Percentiles rank a stretch among this genome's conserved stretches.
These are phyloP conservation scores for Phoenix roebelenii DNA, from an alignment of 176 grass and related monocot species.

Conservation along the genomic window DNA sequence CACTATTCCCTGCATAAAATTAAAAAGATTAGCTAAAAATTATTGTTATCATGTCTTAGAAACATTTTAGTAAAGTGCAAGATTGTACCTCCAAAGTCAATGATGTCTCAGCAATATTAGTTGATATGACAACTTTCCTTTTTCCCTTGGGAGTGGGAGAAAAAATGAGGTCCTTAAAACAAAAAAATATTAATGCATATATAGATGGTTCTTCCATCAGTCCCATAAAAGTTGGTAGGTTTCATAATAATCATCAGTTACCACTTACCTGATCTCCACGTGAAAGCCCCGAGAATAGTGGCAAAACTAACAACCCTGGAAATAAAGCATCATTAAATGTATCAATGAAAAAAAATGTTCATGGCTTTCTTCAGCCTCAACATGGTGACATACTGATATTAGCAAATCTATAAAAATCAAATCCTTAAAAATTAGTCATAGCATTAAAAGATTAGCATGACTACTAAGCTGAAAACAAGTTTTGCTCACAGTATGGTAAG, in stretches of 20 bases:
- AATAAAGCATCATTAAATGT: conserved; percentile 9
- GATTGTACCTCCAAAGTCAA: conserved; percentile 71
- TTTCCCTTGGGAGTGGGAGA: conserved; percentile 68
- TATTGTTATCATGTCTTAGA: not conserved
- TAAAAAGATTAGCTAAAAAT: conserved; percentile 15
- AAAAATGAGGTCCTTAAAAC: conserved; percentile 84
- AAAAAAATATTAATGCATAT: conserved; percentile 4
- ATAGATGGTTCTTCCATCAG: not conserved
- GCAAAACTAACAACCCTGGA: conserved; percentile 77
- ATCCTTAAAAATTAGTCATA: no score
- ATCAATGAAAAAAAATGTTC: not conserved
- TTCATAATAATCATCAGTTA: not conserved
- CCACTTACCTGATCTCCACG: conserved; percentile 66
- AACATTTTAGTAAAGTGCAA: no score
- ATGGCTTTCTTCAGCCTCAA: not conserved
- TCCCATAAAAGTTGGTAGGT: not conserved
- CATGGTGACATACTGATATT: no score
- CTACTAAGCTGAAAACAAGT: no score
- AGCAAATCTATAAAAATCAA: no score
- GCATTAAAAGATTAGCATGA: no score
- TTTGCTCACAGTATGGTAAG: no score
- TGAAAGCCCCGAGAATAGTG: conserved; percentile 84
- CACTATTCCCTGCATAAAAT: conserved; percentile 54
- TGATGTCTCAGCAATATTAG: conserved; percentile 98
- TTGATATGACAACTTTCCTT: conserved; percentile 97